phyloP scores from a whole-genome alignment of 208 protist species.

The Leishmania aethiopica region DNA sequence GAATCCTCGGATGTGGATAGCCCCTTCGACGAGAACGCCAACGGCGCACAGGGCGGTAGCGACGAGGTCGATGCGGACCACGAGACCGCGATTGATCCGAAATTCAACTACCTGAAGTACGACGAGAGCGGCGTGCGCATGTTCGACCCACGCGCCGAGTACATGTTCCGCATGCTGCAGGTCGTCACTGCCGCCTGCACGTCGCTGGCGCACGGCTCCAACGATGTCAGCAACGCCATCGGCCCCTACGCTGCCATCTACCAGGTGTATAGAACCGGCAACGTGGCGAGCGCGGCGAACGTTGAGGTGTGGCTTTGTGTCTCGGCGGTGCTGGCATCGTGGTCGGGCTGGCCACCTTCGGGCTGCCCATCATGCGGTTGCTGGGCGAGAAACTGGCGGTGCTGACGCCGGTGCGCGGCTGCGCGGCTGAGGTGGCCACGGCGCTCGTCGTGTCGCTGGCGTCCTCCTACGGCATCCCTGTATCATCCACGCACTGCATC shows the following conservation, averaged over 20 bases:
- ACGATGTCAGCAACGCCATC: conserved; percentile 76
- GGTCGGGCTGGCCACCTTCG: conserved; percentile 69
- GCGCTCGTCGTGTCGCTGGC: conserved; percentile 72
- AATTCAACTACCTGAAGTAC: conserved; percentile 19
- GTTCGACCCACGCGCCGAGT: conserved; percentile 63
- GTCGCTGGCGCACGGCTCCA: conserved; percentile 70
- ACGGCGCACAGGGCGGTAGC: background rate
- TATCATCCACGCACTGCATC: conserved; percentile 90
- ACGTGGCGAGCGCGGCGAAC: conserved; percentile 32
- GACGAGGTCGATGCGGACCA: background rate
- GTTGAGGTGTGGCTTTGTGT: conserved; percentile 58
- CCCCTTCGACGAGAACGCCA: background rate
- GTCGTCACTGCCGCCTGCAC: conserved; percentile 67
- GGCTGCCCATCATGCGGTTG: conserved; percentile 56
- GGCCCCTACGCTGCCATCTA: conserved; percentile 68
- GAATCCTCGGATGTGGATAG: conserved; percentile 19
- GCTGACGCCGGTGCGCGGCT: conserved; percentile 61
- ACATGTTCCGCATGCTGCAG: conserved; percentile 70
- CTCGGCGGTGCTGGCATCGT: conserved; percentile 69
- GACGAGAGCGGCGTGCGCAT: conserved; percentile 33
- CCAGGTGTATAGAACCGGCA: conserved; percentile 45
- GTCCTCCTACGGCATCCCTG: conserved; percentile 63
- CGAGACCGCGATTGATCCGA: conserved; percentile 11
- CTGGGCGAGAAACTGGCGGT: conserved; percentile 47
- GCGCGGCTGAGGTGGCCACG: conserved; percentile 61